These are phyloP conservation scores for Pseudoturritis turrita DNA, from an alignment of 345 rosid genomes.

Conservation along the genomic window DNA sequence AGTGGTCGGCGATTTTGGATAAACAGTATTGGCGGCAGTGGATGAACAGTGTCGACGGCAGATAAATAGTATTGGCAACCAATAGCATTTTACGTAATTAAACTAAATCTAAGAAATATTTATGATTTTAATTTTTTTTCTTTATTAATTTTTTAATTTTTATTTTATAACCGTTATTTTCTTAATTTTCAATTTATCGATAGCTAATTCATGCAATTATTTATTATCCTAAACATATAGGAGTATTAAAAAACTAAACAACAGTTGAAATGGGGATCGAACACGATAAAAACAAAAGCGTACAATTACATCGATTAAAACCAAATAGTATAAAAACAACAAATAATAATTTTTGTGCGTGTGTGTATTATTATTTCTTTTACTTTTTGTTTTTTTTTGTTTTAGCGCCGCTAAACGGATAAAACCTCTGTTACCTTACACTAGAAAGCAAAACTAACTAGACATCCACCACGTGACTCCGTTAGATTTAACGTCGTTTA, in stretches of 20 bases:
- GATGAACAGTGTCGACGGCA: no score
- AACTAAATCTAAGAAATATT: no score
- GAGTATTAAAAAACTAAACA: neutral
- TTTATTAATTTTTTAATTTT: no score
- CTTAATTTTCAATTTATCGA: no score
- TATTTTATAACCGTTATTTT: no score
- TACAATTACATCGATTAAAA: slow-evolving; percentile 22
- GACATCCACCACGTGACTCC: slow-evolving; percentile 26
- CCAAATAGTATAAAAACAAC: neutral
- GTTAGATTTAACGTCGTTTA: slow-evolving; percentile 28
- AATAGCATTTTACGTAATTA: no score
- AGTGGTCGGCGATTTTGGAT: no score
- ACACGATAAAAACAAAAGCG: slow-evolving; percentile 23
- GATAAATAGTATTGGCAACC: no score
- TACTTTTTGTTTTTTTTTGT: neutral
- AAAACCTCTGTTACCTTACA: slow-evolving; percentile 23
- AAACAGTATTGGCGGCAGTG: no score
- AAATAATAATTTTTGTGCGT: neutral
- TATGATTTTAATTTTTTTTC: no score
- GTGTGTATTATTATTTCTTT: slow-evolving; percentile 7
- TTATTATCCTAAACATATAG: no score
- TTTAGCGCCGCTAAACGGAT: slow-evolving; percentile 33
- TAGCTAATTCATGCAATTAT: no score
- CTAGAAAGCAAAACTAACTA: slow-evolving; percentile 20
- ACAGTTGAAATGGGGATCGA: slow-evolving; percentile 19